phyloP scores from a whole-genome alignment of 2,329 filamentous ascomycete genomes.

The Seiridium unicorne region DNA sequence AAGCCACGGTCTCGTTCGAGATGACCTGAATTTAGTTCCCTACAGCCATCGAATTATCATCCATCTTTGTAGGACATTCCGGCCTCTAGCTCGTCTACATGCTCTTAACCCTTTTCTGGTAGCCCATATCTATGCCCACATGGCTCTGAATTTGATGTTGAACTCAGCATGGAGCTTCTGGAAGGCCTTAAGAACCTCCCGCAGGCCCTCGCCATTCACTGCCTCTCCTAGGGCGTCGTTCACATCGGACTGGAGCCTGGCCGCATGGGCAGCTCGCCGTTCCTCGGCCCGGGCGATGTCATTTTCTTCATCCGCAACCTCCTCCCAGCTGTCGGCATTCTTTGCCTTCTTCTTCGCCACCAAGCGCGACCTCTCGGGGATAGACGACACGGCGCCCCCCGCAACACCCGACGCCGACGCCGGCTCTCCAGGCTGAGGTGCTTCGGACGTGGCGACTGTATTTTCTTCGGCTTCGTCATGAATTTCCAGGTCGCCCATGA shows the following conservation, averaged over 20 bases:
- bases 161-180: not conserved
- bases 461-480: slow-evolving; percentile 32
- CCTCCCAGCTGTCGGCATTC: not conserved
- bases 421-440: not conserved
- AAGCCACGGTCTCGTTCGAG: no score
- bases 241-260: not conserved
- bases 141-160: not conserved
- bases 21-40: no score
- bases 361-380: not conserved
- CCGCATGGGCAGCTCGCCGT: not conserved
- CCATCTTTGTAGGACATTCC: no score
- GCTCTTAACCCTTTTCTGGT: not conserved
- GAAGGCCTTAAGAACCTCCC: not conserved
- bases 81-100: not conserved
- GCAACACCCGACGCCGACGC: not conserved
- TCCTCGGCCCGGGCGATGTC: not conserved
- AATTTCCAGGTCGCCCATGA: slow-evolving; percentile 38
- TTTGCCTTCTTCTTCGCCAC: not conserved
- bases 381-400: not conserved
- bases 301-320: not conserved
- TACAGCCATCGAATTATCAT: no score
- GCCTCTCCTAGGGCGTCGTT: not conserved
- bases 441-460: slow-evolving; percentile 20
- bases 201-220: not conserved
- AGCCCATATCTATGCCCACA: not conserved